phyloP scores from a whole-genome alignment of 108 stramenopile species.

The Stephanodiscus triporus region DNA sequence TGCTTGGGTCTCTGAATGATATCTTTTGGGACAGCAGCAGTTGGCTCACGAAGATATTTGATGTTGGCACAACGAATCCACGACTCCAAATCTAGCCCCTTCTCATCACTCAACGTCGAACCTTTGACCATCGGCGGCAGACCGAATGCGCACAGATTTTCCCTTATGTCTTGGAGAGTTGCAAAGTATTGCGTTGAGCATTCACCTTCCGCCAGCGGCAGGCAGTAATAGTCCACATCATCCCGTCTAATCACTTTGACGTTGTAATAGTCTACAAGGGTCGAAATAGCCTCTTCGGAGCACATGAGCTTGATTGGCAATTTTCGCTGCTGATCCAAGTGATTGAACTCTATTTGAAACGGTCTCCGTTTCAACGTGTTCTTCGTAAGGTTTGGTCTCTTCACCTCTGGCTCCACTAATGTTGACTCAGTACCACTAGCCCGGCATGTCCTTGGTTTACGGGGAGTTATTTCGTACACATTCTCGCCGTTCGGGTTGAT shows the following conservation, averaged over 20 bases:
- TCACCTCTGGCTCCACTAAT: neutral
- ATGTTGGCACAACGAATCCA: constrained; percentile 43
- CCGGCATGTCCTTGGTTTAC: constrained; percentile 8
- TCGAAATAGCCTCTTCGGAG: constrained; percentile 1
- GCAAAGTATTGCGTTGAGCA: constrained; percentile 21
- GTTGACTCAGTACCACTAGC: constrained; percentile 3
- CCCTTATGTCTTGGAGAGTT: constrained; percentile 25
- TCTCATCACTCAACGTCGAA: constrained; percentile 5
- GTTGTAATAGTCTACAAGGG: constrained; percentile 17
- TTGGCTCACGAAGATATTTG: neutral
- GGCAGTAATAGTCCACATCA: constrained; percentile 4
- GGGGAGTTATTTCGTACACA: constrained; percentile 13
- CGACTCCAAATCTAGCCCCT: constrained; percentile 19
- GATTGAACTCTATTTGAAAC: constrained; percentile 15
- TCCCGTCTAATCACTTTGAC: neutral
- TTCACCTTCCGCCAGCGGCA: constrained; percentile 9
- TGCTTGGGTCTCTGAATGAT: constrained; percentile 8
- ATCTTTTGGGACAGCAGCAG: neutral
- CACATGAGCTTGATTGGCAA: constrained; percentile 7
- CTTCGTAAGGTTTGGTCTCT: neutral
- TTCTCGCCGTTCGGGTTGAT: constrained; percentile 21
- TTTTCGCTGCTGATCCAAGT: constrained; percentile 5
- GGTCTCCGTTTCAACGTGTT: constrained; percentile 3
- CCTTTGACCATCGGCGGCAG: constrained; percentile 26
- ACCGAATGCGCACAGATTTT: constrained; percentile 43